Base-by-base conservation (phyloP, 805 yeast species). In the Cyberlindnera xylosilytica region DNA sequence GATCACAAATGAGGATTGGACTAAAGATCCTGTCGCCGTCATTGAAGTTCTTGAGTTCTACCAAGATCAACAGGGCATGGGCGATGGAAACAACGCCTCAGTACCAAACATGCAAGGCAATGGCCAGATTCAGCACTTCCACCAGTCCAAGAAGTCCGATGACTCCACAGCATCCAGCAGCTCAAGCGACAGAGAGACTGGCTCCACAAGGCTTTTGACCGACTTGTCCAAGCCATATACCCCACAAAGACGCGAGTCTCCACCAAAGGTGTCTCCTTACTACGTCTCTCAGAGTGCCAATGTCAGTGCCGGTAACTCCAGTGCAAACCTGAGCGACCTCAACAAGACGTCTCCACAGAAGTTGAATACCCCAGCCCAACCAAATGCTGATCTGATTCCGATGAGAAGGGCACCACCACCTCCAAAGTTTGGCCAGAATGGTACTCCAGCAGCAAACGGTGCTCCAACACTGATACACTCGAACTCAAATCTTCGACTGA, bases 11-110 rank as follows among this genome's bases (percentile, higher is more conserved):
- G 91, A 83, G 53, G 99, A 93, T 58, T 93, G 90, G 76, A 80
- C 84, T 57, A 87, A 85, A 51, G 90, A 93, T 62, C 97, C 99
- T 0, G 90, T 87, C 56, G 98, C 97, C 0, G 97, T 93, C 17
- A 85, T 86, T 66, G 95, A 88, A 58, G 95, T 87, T 27, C 81
- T 88, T 41, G 90, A 87, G 39, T 88, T 88, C 58, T 87, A 87
- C 45, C 74, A 69, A 46, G 73, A 69, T 50, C 71, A 58, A 36
- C 60, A 57, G 16, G 42, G 39, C 24, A 18, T 45, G 16, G 49
- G 49, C 28, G 38, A 35, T 22, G 37, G 27, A 17, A n/a, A 16
- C 20, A 4, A 22, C 7, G 22, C 34, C 30, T 6, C 37, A 19
- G 12, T 40, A 30, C 20, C 18, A 13, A 28, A n/a, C 26, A 9